Evolutionary conservation across 2,329 filamentous ascomycete genomes (phyloP), one percentile per base, ranked within the genome.

Genomic region (Aspergillus pseudoglaucus): DNA sequence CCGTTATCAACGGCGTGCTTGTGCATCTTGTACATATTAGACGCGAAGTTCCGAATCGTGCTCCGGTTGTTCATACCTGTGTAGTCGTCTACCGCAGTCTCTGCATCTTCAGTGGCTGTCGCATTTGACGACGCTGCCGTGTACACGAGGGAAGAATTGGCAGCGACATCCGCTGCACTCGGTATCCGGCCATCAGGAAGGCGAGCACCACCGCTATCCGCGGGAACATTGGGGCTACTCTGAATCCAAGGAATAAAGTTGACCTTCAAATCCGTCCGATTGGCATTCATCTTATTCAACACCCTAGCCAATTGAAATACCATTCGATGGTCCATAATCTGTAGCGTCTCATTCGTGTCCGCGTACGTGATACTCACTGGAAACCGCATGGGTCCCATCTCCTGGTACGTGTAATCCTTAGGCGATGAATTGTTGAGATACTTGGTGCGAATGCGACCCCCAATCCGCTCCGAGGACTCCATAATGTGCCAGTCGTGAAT

Each of bases 121-220:
- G 67, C 64, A 23, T 69, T 62, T 4, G 64, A 63, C 3, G 59
- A 60, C 1, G 65, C 52, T 2, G 65, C 54, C 2, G 49, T 58
- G 18, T 79, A 63, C 5, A 69, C 71, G 0, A 74, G 55, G 1
- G 55, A 57, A 0, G 58, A 48, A 55, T 81, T 75, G 9, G 64
- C 66, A 0, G 60, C 51, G 1, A 79, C 69, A 52, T 83, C 72
- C 1, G 72, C 69, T 0, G 67, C 54, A 1, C 78, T 80, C 0
- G 80, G 80, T 0, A 81, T 74, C 4, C 75, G 65, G 1, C 80
- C 80, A 48, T 75, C 71, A 0, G 74, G 67, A 6, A 78, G 62
- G 45, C 75, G 75, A 47, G 72, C 67, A 3, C 75, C 71, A 43
- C 61, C 61, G 0, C 75, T 62, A 59, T 79, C 73, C 7, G 71